phyloP scores from a whole-genome alignment of 2,329 filamentous ascomycete genomes.

The Ciborinia camelliae region DNA sequence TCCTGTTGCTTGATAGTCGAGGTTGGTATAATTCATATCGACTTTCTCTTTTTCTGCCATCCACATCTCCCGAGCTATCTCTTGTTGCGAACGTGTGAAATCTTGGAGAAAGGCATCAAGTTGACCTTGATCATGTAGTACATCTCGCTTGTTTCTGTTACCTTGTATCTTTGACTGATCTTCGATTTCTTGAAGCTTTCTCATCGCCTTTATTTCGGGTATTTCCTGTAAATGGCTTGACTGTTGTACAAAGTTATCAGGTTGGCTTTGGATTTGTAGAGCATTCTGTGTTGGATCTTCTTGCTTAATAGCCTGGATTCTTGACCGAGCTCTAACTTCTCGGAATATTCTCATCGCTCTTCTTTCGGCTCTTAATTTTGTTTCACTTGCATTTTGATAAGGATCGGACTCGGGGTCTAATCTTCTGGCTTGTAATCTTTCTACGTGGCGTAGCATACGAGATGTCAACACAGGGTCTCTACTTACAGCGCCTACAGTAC shows the following conservation, averaged over 20 bases:
- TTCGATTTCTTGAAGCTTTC: constrained; percentile 1
- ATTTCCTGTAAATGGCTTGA: background rate
- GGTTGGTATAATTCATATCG: background rate
- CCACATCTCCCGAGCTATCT: background rate
- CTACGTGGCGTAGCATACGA: background rate
- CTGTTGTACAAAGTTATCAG: background rate
- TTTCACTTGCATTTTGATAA: background rate
- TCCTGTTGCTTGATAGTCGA: background rate
- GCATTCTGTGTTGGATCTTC: background rate
- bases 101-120: background rate
- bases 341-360: background rate
- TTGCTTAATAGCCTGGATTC: background rate
- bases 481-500: background rate
- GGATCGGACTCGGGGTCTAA: background rate
- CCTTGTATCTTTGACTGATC: background rate
- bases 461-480: background rate
- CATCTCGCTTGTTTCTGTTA: background rate
- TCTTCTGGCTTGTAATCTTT: background rate
- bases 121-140: background rate
- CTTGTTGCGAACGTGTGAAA: background rate
- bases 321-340: background rate
- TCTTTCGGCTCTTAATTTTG: background rate
- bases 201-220: background rate
- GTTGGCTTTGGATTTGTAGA: background rate
- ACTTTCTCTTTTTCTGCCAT: background rate